Conservation (phyloP, 2,329 filamentous ascomycete genomes). For the Diplodia scrobiculata region DNA sequence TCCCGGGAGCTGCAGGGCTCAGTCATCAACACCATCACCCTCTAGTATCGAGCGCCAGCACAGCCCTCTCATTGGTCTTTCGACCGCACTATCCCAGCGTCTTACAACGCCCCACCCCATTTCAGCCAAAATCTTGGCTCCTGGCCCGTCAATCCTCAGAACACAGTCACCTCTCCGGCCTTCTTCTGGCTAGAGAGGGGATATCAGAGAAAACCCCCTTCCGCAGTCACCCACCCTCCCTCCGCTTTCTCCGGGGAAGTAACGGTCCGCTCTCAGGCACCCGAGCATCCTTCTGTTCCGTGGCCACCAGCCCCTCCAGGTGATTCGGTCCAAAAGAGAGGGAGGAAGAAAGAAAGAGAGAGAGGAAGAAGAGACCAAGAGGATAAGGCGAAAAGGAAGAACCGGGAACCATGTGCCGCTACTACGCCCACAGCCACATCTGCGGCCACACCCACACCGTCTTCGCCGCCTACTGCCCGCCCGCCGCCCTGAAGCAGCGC, state of each 20-base stretch:
- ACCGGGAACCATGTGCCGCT: slow-evolving; percentile 48
- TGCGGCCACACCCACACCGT: slow-evolving; percentile 51
- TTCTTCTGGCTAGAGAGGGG: too few relatives aligned
- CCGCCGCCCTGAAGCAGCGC: slow-evolving; percentile 39
- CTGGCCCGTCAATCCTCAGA: neutral
- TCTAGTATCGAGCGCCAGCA: neutral
- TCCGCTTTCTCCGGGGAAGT: neutral
- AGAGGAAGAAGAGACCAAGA: neutral
- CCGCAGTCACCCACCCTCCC: too few relatives aligned
- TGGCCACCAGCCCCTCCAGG: too few relatives aligned
- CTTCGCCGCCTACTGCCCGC: slow-evolving; percentile 41
- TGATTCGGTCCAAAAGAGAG: too few relatives aligned
- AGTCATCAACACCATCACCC: slow-evolving; percentile 14
- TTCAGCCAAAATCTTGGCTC: neutral
- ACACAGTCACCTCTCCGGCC: neutral
- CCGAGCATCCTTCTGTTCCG: neutral
- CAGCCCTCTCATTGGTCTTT: neutral
- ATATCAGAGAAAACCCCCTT: too few relatives aligned
- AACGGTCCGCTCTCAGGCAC: neutral
- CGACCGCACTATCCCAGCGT: neutral
- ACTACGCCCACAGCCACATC: slow-evolving; percentile 51
- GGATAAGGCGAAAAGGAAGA: neutral
- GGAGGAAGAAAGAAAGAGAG: neutral
- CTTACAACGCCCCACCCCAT: slow-evolving; percentile 11
- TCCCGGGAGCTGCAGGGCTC: neutral